Evolutionary conservation across 139 green algal genomes (phyloP).

Genomic region (Chlorella sp.): DNA sequence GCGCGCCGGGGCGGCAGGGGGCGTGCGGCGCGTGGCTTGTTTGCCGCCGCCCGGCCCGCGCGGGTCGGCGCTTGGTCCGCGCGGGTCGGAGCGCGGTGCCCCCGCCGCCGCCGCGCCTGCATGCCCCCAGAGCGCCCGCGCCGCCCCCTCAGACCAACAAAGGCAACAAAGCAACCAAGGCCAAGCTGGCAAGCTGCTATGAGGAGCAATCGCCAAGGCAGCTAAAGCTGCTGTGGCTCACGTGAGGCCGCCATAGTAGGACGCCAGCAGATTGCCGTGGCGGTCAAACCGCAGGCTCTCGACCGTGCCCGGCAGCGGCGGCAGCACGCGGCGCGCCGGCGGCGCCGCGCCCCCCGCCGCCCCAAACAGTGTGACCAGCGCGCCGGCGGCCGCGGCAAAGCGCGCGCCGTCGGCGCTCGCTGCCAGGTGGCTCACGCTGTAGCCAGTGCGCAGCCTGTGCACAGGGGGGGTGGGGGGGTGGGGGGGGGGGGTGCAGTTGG

Average conservation of each 20-base stretch:
- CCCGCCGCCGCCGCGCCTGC: no score
- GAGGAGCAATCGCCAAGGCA: no score
- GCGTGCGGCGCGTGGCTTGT: no score
- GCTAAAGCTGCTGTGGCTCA: no score
- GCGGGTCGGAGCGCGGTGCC: no score
- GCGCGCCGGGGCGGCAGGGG: no score
- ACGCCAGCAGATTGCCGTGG: constrained; percentile 21
- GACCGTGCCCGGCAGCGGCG: constrained; percentile 20
- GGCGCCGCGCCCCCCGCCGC: background rate
- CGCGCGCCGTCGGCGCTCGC: background rate
- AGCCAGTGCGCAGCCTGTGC: background rate
- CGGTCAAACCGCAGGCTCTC: constrained; percentile 30
- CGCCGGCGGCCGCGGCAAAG: constrained; percentile 32
- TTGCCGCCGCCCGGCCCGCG: no score
- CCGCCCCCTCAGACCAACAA: no score
- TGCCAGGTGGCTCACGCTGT: constrained; percentile 30
- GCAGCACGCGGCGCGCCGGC: background rate
- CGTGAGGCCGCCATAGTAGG: constrained; percentile 32
- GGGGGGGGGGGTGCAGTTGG: background rate
- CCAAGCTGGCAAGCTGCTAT: no score
- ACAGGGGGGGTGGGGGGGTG: background rate
- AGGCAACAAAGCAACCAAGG: no score
- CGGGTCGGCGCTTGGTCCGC: background rate
- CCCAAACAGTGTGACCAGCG: constrained; percentile 14
- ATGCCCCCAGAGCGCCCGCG: no score